Evolutionary conservation across 495 filamentous ascomycete species (phyloP).

Genomic region (Hyaloscypha finlandica): DNA sequence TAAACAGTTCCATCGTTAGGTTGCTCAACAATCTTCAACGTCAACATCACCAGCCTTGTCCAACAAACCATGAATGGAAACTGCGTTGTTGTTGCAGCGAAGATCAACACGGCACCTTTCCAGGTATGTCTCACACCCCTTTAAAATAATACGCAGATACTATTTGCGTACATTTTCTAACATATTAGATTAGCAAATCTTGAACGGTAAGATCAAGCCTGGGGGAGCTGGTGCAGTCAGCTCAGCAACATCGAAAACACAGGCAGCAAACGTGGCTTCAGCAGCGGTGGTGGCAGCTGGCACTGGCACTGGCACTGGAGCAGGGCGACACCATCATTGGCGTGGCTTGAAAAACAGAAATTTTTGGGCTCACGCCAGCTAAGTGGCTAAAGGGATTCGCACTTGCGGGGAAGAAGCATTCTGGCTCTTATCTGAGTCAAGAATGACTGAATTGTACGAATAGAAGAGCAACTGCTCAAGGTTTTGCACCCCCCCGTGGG

Average conservation of each 20-base stretch:
- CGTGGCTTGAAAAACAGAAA: not conserved
- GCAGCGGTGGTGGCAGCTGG: not conserved
- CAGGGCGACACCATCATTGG: not conserved
- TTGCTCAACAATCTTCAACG: not conserved
- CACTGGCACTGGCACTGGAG: not conserved
- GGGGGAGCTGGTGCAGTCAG: not conserved
- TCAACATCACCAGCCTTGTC: not conserved
- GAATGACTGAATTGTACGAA: not conserved
- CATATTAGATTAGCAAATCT: not conserved
- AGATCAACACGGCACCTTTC: not conserved
- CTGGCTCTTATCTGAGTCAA: not conserved
- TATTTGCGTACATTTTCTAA: not conserved
- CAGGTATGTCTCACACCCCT: not conserved
- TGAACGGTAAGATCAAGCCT: slow-evolving; percentile 1
- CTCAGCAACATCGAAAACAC: not conserved
- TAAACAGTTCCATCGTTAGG: not conserved
- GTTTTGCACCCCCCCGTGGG: not conserved
- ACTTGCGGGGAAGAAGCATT: not conserved
- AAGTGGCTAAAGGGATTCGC: not conserved
- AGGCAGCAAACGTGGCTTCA: not conserved
- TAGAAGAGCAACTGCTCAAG: not conserved
- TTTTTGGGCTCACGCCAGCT: not conserved
- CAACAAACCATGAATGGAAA: not conserved
- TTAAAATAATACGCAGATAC: too few species aligned
- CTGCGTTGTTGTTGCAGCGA: not conserved